phyloP scores from a whole-genome alignment of 1,284 basidiomycete genomes.

The Calocybe gambosa region DNA sequence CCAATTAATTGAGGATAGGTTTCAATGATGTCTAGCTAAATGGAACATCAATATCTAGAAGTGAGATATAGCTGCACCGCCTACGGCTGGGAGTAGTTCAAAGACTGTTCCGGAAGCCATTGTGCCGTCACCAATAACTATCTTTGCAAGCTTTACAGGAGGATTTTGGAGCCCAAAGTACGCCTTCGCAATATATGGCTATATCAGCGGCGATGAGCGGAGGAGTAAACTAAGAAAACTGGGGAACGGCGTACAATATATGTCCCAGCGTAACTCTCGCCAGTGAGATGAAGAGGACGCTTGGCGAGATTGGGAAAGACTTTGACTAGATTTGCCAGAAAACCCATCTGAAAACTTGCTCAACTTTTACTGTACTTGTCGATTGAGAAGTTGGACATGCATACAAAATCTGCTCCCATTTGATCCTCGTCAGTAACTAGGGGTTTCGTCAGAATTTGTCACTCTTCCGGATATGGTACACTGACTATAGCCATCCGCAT shows the following conservation, averaged over 20 bases:
- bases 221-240: neutral
- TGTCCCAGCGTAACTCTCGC: slow-evolving; percentile 63
- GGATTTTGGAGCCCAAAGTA: slow-evolving; percentile 57
- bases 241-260: slow-evolving; percentile 43
- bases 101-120: slow-evolving; percentile 44
- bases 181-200: slow-evolving; percentile 71
- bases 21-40: slow-evolving; percentile 50
- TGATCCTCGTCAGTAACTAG: slow-evolving; percentile 61
- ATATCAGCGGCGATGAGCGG: slow-evolving; percentile 4
- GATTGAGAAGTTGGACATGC: slow-evolving; percentile 17
- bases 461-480: neutral
- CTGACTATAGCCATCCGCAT: slow-evolving; percentile 51
- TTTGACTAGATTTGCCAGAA: slow-evolving; percentile 57
- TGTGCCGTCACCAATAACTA: slow-evolving; percentile 66
- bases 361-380: neutral
- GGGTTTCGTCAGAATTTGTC: neutral
- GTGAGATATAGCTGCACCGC: slow-evolving; percentile 14
- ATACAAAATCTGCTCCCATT: slow-evolving; percentile 63
- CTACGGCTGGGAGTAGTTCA: slow-evolving; percentile 47
- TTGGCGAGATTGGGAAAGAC: slow-evolving; percentile 58
- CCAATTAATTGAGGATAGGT: slow-evolving; percentile 71
- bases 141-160: slow-evolving; percentile 62
- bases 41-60: neutral
- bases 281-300: slow-evolving; percentile 55
- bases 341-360: slow-evolving; percentile 46